Evolutionary conservation across 805 yeast genomes (phyloP).

Genomic region (Candida coquimbonensis): DNA sequence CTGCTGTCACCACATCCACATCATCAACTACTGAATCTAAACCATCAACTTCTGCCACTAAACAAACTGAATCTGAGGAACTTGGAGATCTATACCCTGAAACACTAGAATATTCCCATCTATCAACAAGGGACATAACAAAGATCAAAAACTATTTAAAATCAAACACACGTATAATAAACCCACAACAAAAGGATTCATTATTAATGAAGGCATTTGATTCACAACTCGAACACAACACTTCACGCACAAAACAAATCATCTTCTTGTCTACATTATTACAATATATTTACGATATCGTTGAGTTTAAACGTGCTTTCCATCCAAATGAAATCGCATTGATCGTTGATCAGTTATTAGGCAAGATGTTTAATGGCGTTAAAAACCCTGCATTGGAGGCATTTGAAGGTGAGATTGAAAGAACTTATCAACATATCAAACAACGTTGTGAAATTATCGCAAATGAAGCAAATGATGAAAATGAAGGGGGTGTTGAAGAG

Average conservation of each 20-base stretch:
- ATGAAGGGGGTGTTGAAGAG: conserved; percentile 47
- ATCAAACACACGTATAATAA: conserved; percentile 58
- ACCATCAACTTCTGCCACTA: conserved; percentile 6
- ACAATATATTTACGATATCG: conserved; percentile 53
- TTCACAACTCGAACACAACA: conserved; percentile 57
- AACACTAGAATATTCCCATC: conserved; percentile 43
- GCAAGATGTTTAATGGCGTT: conserved; percentile 39
- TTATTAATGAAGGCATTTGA: conserved; percentile 91
- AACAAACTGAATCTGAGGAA: conserved; percentile 11
- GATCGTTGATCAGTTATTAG: conserved; percentile 61
- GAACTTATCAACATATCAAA: conserved; percentile 70
- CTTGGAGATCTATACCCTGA: conserved; percentile 14
- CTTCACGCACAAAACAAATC: conserved; percentile 48
- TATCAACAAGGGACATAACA: conserved; percentile 42
- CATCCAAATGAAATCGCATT: conserved; percentile 28
- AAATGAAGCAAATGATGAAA: conserved; percentile 42
- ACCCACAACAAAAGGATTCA: conserved; percentile 84
- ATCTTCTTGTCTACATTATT: conserved; percentile 74
- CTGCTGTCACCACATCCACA: not conserved
- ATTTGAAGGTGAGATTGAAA: conserved; percentile 64
- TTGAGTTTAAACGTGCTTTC: conserved; percentile 29
- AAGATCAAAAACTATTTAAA: conserved; percentile 44
- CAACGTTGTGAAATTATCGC: conserved; percentile 64
- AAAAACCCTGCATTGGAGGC: conserved; percentile 60
- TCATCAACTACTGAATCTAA: not conserved